These are phyloP conservation scores for Pseudoneurospora amorphoporcata DNA, from an alignment of 495 filamentous ascomycete species.

Conservation along the genomic window DNA sequence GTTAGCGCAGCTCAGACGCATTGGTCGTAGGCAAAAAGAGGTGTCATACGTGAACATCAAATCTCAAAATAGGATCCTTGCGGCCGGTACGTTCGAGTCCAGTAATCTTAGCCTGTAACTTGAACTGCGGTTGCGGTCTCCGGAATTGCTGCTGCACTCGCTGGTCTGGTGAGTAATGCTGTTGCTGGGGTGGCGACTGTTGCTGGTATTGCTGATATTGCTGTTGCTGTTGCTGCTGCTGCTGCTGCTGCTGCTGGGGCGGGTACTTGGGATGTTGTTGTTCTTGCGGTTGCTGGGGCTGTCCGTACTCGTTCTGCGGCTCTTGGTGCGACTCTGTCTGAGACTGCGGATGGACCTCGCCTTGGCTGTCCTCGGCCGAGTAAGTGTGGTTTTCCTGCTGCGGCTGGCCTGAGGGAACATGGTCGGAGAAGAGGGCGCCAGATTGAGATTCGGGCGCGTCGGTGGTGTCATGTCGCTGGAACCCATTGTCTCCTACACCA, in stretches of 20 bases:
- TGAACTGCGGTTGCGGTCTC: constrained; percentile 57
- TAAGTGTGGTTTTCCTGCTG: constrained; percentile 1
- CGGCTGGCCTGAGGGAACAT: not conserved
- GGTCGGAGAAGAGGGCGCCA: constrained; percentile 9
- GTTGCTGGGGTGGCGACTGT: constrained; percentile 21
- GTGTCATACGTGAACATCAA: constrained; percentile 84
- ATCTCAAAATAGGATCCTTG: constrained; percentile 90
- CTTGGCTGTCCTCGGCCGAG: constrained; percentile 1
- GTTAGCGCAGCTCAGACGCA: not conserved
- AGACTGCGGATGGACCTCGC: constrained; percentile 11
- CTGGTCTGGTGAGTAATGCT: constrained; percentile 6
- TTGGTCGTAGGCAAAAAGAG: not conserved
- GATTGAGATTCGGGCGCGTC: constrained; percentile 7
- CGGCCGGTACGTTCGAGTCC: constrained; percentile 84
- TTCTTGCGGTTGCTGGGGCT: constrained; percentile 26
- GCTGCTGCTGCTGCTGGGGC: constrained; percentile 22
- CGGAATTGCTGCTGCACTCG: constrained; percentile 39
- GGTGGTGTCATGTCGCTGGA: constrained; percentile 28
- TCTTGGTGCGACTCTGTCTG: constrained; percentile 9
- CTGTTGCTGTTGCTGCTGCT: constrained; percentile 19
- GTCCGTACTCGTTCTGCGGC: constrained; percentile 9
- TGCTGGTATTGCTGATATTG: constrained; percentile 12
- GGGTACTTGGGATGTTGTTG: not conserved
- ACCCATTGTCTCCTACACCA: constrained; percentile 21
- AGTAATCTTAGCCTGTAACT: constrained; percentile 87